A percentile compares a stretch with the other conserved stretches of the same genome.
These are phyloP conservation scores for Globisporangium mamillatum DNA, from an alignment of 352 stramenopile species.

Conservation along the genomic window DNA sequence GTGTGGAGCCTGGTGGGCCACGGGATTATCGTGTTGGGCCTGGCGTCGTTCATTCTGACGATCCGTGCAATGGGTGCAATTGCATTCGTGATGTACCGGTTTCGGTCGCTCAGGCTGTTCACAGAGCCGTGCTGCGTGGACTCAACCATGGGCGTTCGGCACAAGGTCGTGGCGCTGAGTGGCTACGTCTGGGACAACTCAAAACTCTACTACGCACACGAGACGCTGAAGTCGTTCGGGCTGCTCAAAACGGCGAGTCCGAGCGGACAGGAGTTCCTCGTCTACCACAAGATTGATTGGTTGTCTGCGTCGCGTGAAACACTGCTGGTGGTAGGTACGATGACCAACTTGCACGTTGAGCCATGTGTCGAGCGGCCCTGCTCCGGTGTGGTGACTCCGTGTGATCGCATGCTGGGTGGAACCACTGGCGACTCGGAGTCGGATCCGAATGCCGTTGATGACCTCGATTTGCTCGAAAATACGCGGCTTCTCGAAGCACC, in stretches of 20 bases:
- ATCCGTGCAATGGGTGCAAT: not conserved
- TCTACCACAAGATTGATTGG: not conserved
- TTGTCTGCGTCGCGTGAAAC: not conserved
- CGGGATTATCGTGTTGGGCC: slow-evolving; percentile 16
- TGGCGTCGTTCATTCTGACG: slow-evolving; percentile 14
- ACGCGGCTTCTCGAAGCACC: not conserved
- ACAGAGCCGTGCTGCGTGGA: not conserved
- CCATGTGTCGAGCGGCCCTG: not conserved
- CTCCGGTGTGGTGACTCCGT: not conserved
- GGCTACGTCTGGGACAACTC: not conserved
- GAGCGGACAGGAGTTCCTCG: not conserved
- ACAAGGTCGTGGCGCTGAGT: not conserved
- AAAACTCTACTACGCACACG: not conserved
- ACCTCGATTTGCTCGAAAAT: not conserved
- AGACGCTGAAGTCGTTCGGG: not conserved
- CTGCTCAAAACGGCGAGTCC: not conserved
- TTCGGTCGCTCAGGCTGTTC: not conserved
- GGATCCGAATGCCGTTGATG: not conserved
- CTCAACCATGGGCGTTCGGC: not conserved
- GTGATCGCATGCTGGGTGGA: not conserved
- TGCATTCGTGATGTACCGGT: not conserved
- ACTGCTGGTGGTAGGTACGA: not conserved
- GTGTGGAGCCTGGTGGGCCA: slow-evolving; percentile 26
- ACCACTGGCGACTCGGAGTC: not conserved
- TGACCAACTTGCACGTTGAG: not conserved